A percentile compares a stretch with the other conserved stretches of the same genome.
These are phyloP conservation scores for Solanum hybrid DNA, from an alignment of 305 asterid genomes.

Conservation along the genomic window DNA sequence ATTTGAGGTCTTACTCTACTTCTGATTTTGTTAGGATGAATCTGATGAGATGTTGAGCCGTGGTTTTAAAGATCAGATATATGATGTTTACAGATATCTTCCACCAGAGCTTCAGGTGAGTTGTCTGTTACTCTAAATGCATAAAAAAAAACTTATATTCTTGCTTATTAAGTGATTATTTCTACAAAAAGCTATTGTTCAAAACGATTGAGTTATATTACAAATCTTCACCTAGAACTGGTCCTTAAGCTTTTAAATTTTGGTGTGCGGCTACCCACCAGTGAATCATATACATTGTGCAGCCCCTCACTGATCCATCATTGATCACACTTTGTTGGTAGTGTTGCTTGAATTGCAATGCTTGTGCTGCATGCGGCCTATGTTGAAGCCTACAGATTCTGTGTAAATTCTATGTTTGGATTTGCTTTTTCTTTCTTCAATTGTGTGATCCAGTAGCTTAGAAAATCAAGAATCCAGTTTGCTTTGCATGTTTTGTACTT, in stretches of 20 bases:
- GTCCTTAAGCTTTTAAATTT: neutral
- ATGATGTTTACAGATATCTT: conserved; percentile 93
- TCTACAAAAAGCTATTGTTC: neutral
- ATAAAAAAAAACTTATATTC: neutral
- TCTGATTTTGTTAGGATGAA: conserved; percentile 49
- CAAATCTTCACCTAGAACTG: neutral
- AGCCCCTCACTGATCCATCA: neutral
- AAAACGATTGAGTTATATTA: neutral
- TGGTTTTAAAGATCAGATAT: conserved; percentile 93
- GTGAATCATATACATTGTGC: neutral
- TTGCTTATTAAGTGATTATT: neutral
- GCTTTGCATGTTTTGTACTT: neutral
- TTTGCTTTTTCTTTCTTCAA: neutral
- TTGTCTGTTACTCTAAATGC: neutral
- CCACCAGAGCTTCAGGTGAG: conserved; percentile 92
- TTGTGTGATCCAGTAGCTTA: neutral
- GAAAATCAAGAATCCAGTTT: neutral
- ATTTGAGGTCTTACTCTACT: neutral
- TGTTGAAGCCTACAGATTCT: neutral
- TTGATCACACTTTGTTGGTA: neutral
- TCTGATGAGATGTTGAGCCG: conserved; percentile 98
- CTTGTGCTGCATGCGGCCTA: neutral
- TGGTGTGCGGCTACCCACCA: neutral
- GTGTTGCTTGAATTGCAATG: neutral
- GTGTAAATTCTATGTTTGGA: neutral